A percentile compares a stretch with the other conserved stretches of the same genome.
Conservation (phyloP, 1,284 basidiomycete genomes). For the Melampsora occidentalis region DNA sequence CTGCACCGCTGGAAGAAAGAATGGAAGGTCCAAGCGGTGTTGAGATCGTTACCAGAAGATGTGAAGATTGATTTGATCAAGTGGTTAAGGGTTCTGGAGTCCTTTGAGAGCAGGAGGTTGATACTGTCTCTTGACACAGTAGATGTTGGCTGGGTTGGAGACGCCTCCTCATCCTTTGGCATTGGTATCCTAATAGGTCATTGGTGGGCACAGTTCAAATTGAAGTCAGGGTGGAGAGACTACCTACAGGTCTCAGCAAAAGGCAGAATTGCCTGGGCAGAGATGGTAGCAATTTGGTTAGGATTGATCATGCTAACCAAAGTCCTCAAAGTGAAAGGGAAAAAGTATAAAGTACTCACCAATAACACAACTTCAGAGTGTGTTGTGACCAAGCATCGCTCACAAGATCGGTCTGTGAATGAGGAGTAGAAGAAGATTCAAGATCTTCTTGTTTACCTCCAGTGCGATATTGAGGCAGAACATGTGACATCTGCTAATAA, state of each 20-base stretch:
- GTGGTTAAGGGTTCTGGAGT: not conserved
- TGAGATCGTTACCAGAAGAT: not conserved
- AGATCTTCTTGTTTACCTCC: not conserved
- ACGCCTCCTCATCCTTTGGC: constrained; percentile 1
- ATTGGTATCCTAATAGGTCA: not conserved
- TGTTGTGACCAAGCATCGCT: no score
- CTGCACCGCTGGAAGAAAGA: not conserved
- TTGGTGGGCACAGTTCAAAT: not conserved
- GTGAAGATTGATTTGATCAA: not conserved
- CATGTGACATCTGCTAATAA: constrained; percentile 1
- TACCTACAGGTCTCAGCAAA: no score
- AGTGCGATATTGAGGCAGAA: not conserved
- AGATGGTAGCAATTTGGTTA: constrained; percentile 10
- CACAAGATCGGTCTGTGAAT: no score
- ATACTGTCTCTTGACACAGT: not conserved
- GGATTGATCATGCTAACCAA: constrained; percentile 9
- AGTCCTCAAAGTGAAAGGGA: not conserved
- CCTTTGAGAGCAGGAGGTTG: not conserved
- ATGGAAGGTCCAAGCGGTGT: not conserved
- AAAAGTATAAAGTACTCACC: constrained; percentile 6
- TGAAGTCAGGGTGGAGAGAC: not conserved
- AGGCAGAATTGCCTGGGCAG: not conserved
- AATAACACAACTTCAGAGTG: no score
- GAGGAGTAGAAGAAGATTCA: no score
- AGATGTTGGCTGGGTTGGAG: constrained; percentile 14